Evolutionary conservation across 139 green algal species (phyloP).

Genomic region (Chlamydomonas applanata): DNA sequence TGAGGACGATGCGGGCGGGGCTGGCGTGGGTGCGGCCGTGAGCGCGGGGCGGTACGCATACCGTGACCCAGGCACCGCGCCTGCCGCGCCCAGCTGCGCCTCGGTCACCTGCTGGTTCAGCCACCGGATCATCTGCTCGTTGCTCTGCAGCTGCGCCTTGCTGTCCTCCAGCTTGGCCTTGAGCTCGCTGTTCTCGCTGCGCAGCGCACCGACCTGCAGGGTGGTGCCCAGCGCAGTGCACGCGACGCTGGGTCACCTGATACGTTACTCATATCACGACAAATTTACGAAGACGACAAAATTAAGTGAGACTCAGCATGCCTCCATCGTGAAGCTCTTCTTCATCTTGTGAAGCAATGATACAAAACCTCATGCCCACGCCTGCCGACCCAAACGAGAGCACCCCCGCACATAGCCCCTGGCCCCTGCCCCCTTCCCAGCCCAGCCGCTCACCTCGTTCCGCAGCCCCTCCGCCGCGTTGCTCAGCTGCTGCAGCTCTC

Average conservation of each 20-base stretch:
- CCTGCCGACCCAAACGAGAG: too few species aligned
- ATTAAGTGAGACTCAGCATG: too few species aligned
- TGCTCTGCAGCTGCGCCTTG: constrained; percentile 72
- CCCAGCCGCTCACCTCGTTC: not conserved
- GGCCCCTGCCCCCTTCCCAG: not conserved
- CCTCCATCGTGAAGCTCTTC: too few species aligned
- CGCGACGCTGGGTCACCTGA: too few species aligned
- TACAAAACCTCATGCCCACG: too few species aligned
- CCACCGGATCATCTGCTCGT: constrained; percentile 95
- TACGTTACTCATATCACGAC: too few species aligned
- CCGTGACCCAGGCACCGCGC: constrained; percentile 36
- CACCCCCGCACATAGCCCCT: too few species aligned
- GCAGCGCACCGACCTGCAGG: constrained; percentile 8
- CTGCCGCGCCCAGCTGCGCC: constrained; percentile 55
- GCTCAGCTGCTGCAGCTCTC: constrained; percentile 11
- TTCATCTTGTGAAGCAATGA: too few species aligned
- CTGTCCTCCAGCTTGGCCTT: constrained; percentile 78
- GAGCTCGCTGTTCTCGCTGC: constrained; percentile 53
- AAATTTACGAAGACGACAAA: too few species aligned
- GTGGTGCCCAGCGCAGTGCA: not conserved
- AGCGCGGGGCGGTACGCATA: constrained; percentile 49
- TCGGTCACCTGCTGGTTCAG: constrained; percentile 84
- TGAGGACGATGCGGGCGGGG: too few species aligned
- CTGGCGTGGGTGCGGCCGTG: not conserved
- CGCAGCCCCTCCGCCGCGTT: too few species aligned